These are phyloP conservation scores for Diaporthe ampelina DNA, from an alignment of 2,329 filamentous ascomycete species.

Conservation along the genomic window DNA sequence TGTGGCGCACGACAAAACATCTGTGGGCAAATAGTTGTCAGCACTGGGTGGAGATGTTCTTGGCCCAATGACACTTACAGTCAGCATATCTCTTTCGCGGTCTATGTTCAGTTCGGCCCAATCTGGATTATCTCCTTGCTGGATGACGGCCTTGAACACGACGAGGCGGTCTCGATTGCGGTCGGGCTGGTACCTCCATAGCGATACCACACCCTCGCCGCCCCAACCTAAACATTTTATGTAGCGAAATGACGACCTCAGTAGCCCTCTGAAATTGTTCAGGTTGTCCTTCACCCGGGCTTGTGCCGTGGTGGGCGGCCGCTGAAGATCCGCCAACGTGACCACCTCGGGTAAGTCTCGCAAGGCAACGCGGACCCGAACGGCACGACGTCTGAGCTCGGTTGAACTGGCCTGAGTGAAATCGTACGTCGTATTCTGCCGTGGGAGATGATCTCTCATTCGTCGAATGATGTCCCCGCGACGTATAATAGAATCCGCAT, in stretches of 20 bases:
- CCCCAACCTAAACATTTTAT: neutral
- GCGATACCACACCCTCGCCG: neutral
- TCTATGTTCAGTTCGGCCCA: neutral
- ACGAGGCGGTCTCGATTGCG: neutral
- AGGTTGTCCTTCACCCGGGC: neutral
- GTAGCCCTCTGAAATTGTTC: neutral
- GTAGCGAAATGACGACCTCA: neutral
- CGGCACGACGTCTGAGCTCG: neutral
- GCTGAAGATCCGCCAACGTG: neutral
- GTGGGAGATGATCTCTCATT: neutral
- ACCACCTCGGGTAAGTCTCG: neutral
- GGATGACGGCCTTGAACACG: neutral
- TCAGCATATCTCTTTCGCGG: neutral
- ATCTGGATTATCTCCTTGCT: neutral
- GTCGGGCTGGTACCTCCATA: neutral
- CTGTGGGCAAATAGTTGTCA: neutral
- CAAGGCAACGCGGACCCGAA: neutral
- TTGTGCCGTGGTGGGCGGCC: neutral
- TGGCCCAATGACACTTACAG: neutral
- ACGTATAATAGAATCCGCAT: neutral
- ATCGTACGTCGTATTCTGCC: neutral
- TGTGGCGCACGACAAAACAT: conserved; percentile 26
- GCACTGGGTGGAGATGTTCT: neutral
- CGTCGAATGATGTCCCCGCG: neutral
- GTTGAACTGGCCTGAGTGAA: neutral